Conservation (phyloP, 2,329 filamentous ascomycete genomes). For the Penicillium corylophilum region DNA sequence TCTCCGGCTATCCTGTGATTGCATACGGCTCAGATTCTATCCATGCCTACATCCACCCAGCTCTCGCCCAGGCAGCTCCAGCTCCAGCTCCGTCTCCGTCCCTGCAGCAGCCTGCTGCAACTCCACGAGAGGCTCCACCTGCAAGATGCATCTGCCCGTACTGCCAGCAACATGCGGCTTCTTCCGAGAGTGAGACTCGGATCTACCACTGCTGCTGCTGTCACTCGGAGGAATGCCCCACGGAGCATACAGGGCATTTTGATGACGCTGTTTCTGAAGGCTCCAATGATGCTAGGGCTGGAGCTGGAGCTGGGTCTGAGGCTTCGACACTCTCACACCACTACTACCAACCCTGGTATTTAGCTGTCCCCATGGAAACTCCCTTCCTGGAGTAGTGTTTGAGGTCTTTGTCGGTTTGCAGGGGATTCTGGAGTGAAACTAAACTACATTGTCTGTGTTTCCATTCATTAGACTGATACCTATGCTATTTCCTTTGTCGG, state of each 20-base stretch:
- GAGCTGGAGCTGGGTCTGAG: neutral
- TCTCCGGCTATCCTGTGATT: neutral
- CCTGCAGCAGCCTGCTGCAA: neutral
- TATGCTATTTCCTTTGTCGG: neutral
- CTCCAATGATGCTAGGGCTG: neutral
- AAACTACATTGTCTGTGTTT: neutral
- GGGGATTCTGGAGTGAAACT: too few species aligned
- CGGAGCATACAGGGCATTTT: neutral
- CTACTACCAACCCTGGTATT: neutral
- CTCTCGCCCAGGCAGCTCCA: neutral
- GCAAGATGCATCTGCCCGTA: neutral
- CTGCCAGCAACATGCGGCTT: neutral
- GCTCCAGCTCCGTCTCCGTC: neutral
- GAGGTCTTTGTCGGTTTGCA: neutral
- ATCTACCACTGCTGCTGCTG: neutral
- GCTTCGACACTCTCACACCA: neutral
- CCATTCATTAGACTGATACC: neutral
- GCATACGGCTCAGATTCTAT: neutral
- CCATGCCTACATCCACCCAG: neutral
- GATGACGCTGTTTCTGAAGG: slow-evolving; percentile 3
- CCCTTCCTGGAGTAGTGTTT: neutral
- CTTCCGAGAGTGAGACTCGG: neutral
- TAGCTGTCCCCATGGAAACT: neutral
- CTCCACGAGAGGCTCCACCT: neutral
- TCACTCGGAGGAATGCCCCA: neutral